Percentiles rank a stretch among this genome's conserved stretches.
These are phyloP conservation scores for Geotrichum candidum DNA, from an alignment of 1,139 yeast species.

Conservation along the genomic window DNA sequence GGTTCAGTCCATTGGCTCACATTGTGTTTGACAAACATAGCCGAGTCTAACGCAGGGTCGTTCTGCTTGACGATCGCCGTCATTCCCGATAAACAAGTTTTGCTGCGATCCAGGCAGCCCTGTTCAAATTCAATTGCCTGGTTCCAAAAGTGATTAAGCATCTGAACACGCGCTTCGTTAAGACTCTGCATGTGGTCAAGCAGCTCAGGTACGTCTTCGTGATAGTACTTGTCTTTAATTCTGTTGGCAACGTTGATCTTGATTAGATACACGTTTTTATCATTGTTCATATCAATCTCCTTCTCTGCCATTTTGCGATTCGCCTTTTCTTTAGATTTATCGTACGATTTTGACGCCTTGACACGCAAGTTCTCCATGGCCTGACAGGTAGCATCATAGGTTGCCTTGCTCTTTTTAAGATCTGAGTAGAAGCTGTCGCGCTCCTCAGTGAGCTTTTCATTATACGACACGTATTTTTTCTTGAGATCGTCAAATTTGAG, in stretches of 20 bases:
- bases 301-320: conserved; percentile 55
- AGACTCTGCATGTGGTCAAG: conserved; percentile 81
- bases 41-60: conserved; percentile 67
- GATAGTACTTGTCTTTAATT: conserved; percentile 83
- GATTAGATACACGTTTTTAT: conserved; percentile 77
- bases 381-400: conserved; percentile 74
- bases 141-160: conserved; percentile 63
- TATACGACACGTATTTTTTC: conserved; percentile 51
- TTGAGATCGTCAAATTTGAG: conserved; percentile 50
- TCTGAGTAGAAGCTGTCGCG: conserved; percentile 59
- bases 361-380: conserved; percentile 74
- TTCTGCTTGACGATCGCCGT: conserved; percentile 63
- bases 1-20: conserved; percentile 76
- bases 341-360: conserved; percentile 52
- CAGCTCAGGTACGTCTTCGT: conserved; percentile 89
- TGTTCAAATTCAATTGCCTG: conserved; percentile 62
- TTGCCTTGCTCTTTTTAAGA: conserved; percentile 62
- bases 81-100: conserved; percentile 48
- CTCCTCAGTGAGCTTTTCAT: conserved; percentile 53
- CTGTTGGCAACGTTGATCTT: conserved; percentile 81
- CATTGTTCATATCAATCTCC: conserved; percentile 75
- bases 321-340: conserved; percentile 49
- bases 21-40: conserved; percentile 92
- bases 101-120: conserved; percentile 48
- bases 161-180: conserved; percentile 70